Percentiles rank a stretch among this genome's conserved stretches.
These are phyloP conservation scores for Aspergillus pseudoviridinutans DNA, from an alignment of 2,329 filamentous ascomycete genomes.

Conservation along the genomic window DNA sequence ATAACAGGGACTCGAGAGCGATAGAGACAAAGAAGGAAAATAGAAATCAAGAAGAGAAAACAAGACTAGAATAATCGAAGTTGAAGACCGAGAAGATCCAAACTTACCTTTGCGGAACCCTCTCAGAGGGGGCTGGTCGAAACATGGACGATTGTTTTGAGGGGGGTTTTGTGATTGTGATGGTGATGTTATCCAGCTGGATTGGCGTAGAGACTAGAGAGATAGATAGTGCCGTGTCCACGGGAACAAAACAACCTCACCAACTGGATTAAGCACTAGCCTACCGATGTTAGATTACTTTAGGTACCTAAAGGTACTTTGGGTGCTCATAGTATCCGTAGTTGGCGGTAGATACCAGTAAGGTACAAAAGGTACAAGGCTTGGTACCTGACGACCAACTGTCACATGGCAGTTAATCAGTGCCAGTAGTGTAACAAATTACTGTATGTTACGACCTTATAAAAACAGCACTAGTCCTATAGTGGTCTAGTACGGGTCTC, in stretches of 20 bases:
- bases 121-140: conserved; percentile 17
- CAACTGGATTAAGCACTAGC: not conserved
- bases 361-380: not conserved
- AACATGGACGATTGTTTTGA: conserved; percentile 5
- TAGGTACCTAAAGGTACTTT: not conserved
- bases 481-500: not conserved
- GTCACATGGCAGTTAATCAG: not conserved
- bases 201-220: not conserved
- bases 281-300: not conserved
- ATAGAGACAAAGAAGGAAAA: conserved; percentile 3
- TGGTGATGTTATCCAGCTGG: conserved; percentile 6
- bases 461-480: not conserved
- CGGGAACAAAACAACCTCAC: conserved; percentile 6
- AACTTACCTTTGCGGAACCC: conserved; percentile 20
- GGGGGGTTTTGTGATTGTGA: conserved; percentile 3
- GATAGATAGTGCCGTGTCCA: conserved; percentile 4
- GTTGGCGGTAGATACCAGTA: not conserved
- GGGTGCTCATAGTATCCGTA: not conserved
- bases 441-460: not conserved
- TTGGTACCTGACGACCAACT: not conserved
- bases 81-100: conserved; percentile 2
- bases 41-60: not conserved
- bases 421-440: not conserved
- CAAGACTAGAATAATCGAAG: not conserved
- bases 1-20: conserved; percentile 10